Evolutionary conservation across 805 yeast genomes (phyloP).

Genomic region (Kodamaea kakaduensis): DNA sequence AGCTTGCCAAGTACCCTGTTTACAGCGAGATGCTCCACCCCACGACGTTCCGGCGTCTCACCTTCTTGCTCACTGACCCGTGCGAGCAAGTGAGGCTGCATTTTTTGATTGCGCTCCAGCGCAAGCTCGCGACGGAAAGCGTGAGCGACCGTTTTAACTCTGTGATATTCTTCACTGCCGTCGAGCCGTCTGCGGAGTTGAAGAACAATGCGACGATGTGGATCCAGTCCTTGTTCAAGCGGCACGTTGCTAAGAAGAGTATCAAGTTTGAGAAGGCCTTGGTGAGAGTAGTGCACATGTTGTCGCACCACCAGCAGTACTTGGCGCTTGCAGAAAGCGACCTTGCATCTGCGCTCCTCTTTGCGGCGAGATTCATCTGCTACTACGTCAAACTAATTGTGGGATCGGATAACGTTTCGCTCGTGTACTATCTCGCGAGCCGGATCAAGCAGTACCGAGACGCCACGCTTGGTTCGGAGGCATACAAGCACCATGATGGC

Average conservation of each 20-base stretch:
- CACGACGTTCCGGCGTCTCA: constrained; percentile 47
- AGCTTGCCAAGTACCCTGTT: constrained; percentile 54
- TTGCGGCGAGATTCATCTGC: constrained; percentile 56
- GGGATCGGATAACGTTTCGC: constrained; percentile 61
- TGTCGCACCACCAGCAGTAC: constrained; percentile 74
- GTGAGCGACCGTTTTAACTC: constrained; percentile 67
- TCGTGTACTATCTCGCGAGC: constrained; percentile 71
- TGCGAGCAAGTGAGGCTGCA: constrained; percentile 50
- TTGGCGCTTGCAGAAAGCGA: constrained; percentile 27
- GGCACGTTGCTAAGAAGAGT: constrained; percentile 31
- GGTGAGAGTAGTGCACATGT: constrained; percentile 61
- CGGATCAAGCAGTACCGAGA: constrained; percentile 78
- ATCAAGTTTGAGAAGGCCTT: constrained; percentile 62
- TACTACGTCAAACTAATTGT: constrained; percentile 60
- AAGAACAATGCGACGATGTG: constrained; percentile 58
- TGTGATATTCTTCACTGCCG: constrained; percentile 67
- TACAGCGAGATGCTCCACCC: constrained; percentile 53
- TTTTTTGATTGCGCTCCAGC: constrained; percentile 50
- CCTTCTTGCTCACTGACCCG: constrained; percentile 65
- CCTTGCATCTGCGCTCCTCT: constrained; percentile 43
- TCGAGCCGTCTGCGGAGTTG: constrained; percentile 59
- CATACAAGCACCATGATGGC: constrained; percentile 22
- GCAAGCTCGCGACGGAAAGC: constrained; percentile 44
- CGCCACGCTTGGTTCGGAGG: constrained; percentile 34
- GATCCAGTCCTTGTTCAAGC: constrained; percentile 57